Conservation (phyloP, 257 asterid genomes). For the Solanum raphanifolium region DNA sequence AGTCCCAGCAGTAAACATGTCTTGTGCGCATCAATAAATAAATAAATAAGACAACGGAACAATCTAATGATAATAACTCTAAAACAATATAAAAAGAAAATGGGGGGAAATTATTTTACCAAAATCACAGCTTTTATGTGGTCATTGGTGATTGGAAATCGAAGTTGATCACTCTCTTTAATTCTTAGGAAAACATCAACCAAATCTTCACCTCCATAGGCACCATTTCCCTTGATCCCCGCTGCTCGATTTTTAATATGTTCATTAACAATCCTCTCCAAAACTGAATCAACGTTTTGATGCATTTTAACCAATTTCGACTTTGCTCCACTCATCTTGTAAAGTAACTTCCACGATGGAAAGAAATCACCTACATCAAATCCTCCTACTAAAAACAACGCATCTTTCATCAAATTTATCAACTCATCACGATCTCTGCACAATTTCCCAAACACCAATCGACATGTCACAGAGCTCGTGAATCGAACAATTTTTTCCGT, state of each 20-base stretch:
- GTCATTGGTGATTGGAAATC: neutral
- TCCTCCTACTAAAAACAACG: neutral
- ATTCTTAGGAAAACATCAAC: neutral
- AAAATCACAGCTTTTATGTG: neutral
- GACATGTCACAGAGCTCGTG: conserved; percentile 1
- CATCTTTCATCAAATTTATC: neutral
- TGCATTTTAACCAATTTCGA: neutral
- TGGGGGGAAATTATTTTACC: neutral
- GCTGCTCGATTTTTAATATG: conserved; percentile 6
- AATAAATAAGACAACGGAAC: neutral
- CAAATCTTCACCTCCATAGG: conserved; percentile 4
- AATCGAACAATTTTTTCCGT: neutral
- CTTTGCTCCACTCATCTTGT: neutral
- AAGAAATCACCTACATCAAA: neutral
- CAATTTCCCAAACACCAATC: neutral
- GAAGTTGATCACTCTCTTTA: neutral
- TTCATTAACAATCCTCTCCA: conserved; percentile 15
- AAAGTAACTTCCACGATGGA: neutral
- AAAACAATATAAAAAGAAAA: neutral
- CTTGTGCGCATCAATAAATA: neutral
- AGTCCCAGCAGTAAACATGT: conserved; percentile 7
- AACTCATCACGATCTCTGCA: conserved; percentile 1
- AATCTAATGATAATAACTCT: neutral
- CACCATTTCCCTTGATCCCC: conserved; percentile 14
- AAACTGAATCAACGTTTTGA: conserved; percentile 14